Base-by-base conservation (phyloP, 495 filamentous ascomycete genomes). In the Penicillium cinerascens region DNA sequence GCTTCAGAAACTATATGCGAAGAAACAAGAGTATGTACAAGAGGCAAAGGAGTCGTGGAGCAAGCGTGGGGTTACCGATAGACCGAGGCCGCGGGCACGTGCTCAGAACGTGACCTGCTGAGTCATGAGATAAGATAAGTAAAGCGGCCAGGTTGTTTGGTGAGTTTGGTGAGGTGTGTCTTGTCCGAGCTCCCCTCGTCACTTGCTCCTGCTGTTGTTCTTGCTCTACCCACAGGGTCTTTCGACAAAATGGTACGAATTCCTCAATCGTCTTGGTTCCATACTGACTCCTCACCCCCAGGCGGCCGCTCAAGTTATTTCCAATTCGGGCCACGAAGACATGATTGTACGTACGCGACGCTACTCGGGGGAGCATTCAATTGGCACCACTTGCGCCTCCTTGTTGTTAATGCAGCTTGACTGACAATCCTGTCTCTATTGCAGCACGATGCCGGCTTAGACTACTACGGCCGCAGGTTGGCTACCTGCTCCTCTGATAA, bases 401-500 rank as follows among this genome's bases (percentile, higher is more conserved):
- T 20, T 20, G 9, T 27, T 6, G 17, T 33, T 18, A 29, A 26
- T 39, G 42, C 20, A n/a, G 8, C 33, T 17, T 18, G 33, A 26
- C 63, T 65, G 36, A 65, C 49, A 7, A 20, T 36, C 25, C 6
- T 4, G 8, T 22, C 15, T 46, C 11, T 7, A 37, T 38, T 33
- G 5, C 69, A 97, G 92, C 93, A 97, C 64, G 93, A 97, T 82
- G 93, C 92, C 47, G 91, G 91, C 48, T 85, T 99, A 57, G 95
- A 99, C 70, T 97, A 97, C 75, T 99, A 97, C 72, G 93, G 93
- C 61, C 87, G 93, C 54, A 86, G 92, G 59, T 84, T 99, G 63
- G 93, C 93, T 54, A 99, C 93, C 60, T 97, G 93, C 71, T 96
- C 91, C 18, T 96, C 92, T 49, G 93, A 99, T 72, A 90, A 91